phyloP scores from a whole-genome alignment of 345 rosid genomes.

The Populus davidiana region DNA sequence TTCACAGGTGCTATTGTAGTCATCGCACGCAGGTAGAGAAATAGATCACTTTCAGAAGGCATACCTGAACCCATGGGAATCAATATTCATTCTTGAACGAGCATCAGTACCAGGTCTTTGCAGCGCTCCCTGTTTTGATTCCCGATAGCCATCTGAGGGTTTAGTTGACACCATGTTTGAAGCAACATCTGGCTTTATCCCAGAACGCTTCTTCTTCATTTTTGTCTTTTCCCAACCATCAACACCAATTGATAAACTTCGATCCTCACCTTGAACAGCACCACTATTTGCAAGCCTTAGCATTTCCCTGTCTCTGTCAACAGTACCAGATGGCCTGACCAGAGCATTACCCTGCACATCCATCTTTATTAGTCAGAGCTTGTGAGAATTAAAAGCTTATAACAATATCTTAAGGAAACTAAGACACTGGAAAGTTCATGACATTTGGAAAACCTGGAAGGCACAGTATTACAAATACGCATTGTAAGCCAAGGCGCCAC shows the following conservation, averaged over 20 bases:
- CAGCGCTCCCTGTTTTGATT: constrained; percentile 66
- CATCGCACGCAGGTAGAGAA: neutral
- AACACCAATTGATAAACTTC: constrained; percentile 55
- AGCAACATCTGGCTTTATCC: constrained; percentile 65
- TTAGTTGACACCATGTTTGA: constrained; percentile 50
- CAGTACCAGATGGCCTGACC: constrained; percentile 57
- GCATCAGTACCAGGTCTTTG: constrained; percentile 54
- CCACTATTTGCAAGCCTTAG: constrained; percentile 55
- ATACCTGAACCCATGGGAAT: constrained; percentile 77
- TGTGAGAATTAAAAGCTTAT: constrained; percentile 2
- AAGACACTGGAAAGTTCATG: constrained; percentile 11
- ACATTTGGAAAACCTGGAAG: neutral
- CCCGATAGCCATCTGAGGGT: constrained; percentile 62
- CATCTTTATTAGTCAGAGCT: constrained; percentile 45
- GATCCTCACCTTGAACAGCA: constrained; percentile 67
- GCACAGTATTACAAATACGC: neutral
- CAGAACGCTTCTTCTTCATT: constrained; percentile 89
- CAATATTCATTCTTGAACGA: constrained; percentile 63
- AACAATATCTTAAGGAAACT: constrained; percentile 7
- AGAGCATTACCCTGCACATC: constrained; percentile 63
- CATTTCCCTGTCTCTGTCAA: constrained; percentile 76
- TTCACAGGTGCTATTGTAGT: neutral
- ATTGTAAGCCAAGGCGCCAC: neutral
- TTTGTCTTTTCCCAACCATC: constrained; percentile 95
- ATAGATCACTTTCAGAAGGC: constrained; percentile 2